Base-by-base conservation (phyloP, 805 yeast species). In the Blastobotrys terrestris region DNA sequence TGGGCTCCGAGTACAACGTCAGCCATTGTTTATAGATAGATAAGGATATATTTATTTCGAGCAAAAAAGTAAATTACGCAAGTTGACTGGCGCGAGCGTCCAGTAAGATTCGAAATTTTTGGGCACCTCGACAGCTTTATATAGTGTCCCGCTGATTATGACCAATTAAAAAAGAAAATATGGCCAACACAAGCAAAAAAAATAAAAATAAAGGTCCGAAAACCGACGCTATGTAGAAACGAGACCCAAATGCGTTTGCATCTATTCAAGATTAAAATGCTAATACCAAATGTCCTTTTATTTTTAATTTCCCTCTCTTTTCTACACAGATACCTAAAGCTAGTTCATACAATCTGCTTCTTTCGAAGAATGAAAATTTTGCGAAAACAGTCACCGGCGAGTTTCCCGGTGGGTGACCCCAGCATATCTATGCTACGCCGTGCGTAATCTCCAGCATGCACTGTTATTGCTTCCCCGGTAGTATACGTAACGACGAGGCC, bases 1-100 rank as follows among this genome's bases (percentile, higher is more conserved):
- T 94, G 99, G 72, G 98, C 77, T 55, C 99, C 99, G 65, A 94
- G 78, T 52, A 94, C 99, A 59, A 94, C 98, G 75, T 85, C 86
- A 69, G 87, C 85, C 91, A 84, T 84, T 46, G 21, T 52, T 22
- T 14, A 20, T 48, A 7, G 13, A 21, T 20, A 26, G 7, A 26
- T 26, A 26, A 26, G 35, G 35, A 26, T 6, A 26, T 26, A 26
- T 44, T n/a, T 21, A 46, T 41, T 26, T 26, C 35, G 35, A 26
- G 35, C 8, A 11, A 26, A 26, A 26, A 26, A 26, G 35, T 26
- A 26, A 26, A 26, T 26, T 26, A 26, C 35, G 35, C 35, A 26
- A 44, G 35, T 18, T 49, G 58, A 55, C 55, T 55, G 57, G 56
- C 49, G 43, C 56, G 44, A 41, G 57, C 52, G 54, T 53, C 60